A percentile compares a stretch with the other conserved stretches of the same genome.
Evolutionary conservation across 495 filamentous ascomycete species (phyloP).

Genomic region (Extremus antarcticus): DNA sequence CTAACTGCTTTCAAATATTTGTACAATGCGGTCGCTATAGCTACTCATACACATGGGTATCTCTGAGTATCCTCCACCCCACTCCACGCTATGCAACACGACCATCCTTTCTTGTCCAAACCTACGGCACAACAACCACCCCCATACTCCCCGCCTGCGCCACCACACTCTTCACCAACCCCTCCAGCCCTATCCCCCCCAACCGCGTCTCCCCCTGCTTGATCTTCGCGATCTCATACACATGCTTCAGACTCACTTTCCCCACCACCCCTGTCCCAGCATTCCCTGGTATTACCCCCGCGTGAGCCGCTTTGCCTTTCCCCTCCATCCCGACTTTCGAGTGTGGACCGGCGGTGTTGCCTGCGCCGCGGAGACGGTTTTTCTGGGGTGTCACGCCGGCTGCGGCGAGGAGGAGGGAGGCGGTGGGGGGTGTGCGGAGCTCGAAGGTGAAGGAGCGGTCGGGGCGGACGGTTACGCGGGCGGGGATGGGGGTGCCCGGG

Average conservation of each 20-base stretch:
- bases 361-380: conserved; percentile 66
- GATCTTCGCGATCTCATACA: conserved; percentile 97
- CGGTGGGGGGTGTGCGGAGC: conserved; percentile 81
- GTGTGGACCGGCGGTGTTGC: conserved; percentile 32
- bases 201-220: conserved; percentile 75
- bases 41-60: background rate
- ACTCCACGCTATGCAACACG: background rate
- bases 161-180: conserved; percentile 75
- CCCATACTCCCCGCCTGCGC: conserved; percentile 82
- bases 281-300: conserved; percentile 32
- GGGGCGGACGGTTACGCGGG: conserved; percentile 79
- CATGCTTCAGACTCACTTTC: conserved; percentile 80
- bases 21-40: background rate
- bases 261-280: conserved; percentile 73
- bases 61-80: no score
- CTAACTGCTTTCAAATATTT: no score
- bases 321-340: conserved; percentile 14
- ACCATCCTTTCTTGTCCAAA: no score
- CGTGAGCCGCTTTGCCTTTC: conserved; percentile 15
- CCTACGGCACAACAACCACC: conserved; percentile 61
- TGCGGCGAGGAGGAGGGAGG: conserved; percentile 75
- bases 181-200: conserved; percentile 67
- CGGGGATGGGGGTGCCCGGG: conserved; percentile 76
- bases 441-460: conserved; percentile 92
- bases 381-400: conserved; percentile 68